Conservation (phyloP, 768 basidiomycete species). For the Pulveroboletus ravenelii region DNA sequence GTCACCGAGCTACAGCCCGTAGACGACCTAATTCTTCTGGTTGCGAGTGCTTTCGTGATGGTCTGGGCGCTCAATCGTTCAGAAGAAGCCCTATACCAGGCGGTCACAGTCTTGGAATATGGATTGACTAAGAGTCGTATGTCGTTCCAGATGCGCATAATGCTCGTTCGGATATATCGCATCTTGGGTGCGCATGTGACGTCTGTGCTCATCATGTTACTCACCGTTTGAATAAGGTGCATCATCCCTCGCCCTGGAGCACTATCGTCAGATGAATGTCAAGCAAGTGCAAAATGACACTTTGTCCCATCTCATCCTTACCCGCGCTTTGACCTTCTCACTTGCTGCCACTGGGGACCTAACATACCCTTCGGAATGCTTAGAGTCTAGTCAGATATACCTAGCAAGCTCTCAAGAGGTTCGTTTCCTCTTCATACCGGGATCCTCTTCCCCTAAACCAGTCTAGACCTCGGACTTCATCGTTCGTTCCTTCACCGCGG, state of each 20-base stretch:
- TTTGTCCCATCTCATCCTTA: conserved; percentile 76
- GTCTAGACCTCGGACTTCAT: conserved; percentile 73
- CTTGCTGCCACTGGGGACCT: conserved; percentile 72
- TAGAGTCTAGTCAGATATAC: conserved; percentile 80
- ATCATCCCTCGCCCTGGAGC: conserved; percentile 66
- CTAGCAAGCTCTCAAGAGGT: conserved; percentile 77
- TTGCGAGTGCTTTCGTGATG: conserved; percentile 61
- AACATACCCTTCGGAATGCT: conserved; percentile 67
- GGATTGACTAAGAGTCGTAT: conserved; percentile 68
- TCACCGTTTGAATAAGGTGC: conserved; percentile 48
- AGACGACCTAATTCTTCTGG: conserved; percentile 78
- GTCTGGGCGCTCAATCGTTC: conserved; percentile 56
- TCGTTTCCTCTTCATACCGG: conserved; percentile 9
- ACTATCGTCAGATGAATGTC: conserved; percentile 71
- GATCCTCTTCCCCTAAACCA: conserved; percentile 3
- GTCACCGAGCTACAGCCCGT: conserved; percentile 80
- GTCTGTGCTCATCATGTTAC: background rate
- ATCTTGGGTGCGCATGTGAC: conserved; percentile 53
- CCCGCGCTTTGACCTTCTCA: conserved; percentile 76
- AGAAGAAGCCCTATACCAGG: conserved; percentile 57
- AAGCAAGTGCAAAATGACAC: conserved; percentile 91
- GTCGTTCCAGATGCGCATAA: conserved; percentile 72
- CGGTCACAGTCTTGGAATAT: conserved; percentile 65
- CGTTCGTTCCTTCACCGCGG: conserved; percentile 68
- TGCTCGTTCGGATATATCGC: conserved; percentile 78